Evolutionary conservation across 1,284 basidiomycete genomes (phyloP).

Genomic region (Exsudoporus floridanus): DNA sequence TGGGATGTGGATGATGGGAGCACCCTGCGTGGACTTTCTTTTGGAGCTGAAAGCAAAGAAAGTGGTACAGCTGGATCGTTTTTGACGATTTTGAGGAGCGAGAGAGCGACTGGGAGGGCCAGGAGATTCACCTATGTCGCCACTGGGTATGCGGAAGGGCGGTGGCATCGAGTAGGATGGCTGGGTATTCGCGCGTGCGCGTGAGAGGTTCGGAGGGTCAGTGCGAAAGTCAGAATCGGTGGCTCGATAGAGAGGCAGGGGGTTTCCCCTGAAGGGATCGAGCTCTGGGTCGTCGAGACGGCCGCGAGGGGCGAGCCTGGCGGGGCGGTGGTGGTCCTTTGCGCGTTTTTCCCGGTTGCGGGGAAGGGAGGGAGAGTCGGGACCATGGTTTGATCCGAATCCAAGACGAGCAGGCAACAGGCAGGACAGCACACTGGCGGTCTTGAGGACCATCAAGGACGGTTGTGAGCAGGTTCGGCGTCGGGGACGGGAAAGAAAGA

Average conservation of each 20-base stretch:
- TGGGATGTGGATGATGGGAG: conserved; percentile 10
- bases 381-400: conserved; percentile 10
- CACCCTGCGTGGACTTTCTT: conserved; percentile 13
- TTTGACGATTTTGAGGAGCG: conserved; percentile 19
- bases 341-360: conserved; percentile 24
- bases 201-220: conserved; percentile 13
- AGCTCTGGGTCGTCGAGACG: conserved; percentile 50
- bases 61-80: conserved; percentile 50
- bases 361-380: conserved; percentile 1
- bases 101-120: conserved; percentile 37
- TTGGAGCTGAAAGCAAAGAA: conserved; percentile 36
- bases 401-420: conserved; percentile 29
- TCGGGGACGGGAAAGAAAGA: background rate
- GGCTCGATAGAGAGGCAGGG: conserved; percentile 16
- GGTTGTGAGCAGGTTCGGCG: background rate
- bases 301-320: conserved; percentile 38
- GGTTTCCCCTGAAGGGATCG: conserved; percentile 29
- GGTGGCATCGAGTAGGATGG: conserved; percentile 35
- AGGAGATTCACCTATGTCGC: conserved; percentile 63
- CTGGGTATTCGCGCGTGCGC: conserved; percentile 19
- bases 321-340: conserved; percentile 15
- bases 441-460: conserved; percentile 32
- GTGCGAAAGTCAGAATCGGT: conserved; percentile 2
- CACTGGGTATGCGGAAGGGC: conserved; percentile 44
- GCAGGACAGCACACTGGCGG: conserved; percentile 24